Evolutionary conservation across 345 rosid species (phyloP), one percentile per base, ranked within the genome.

Genomic region (Syzygium aromaticum): DNA sequence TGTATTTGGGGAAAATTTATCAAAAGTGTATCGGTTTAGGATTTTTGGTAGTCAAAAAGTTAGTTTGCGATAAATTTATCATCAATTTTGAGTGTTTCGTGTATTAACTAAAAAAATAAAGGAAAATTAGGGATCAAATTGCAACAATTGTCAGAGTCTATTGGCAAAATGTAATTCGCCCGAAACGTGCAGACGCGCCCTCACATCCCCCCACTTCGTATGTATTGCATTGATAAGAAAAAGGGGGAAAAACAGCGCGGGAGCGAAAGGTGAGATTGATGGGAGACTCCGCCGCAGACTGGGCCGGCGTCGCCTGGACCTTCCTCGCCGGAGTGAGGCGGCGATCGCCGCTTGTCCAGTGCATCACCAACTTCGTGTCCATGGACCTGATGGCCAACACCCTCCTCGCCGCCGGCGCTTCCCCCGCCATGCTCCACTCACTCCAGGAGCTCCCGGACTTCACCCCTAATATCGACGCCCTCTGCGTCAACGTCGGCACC

Each of bases 321-420:
- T 91, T 88, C 30, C 89, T 96, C 21, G 53, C 90, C 73, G 63
- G 86, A 27, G 93, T 95, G 88, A 93, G 97, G 84, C 84, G 40
- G 86, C 92, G 49, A 49, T 92, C 98, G 30, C 98, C 98, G 63
- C 87, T 97, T 64, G 90, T 96, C 86, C 99, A 97, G 92, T 97
- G 99, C 94, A 97, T 97, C 89, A 95, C 98, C 84, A 97, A 97
- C 92, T 93, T 92, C 88, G 98, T 96, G 87, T 96, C 98, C 73
- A 97, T 97, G 99, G 99, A 96, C 90, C 88, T 95, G 40, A 93
- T 94, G 87, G 98, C 98, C 88, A 97, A 97, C 91, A 93, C 95
- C 82, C 98, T 97, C 83, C 90, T 95, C 80, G 89, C 98, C 22
- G 97, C 96, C 53, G 98, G 98, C 52, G 99, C 98, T 7, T 97